Percentiles rank a stretch among this genome's conserved stretches.
phyloP scores from a whole-genome alignment of 768 basidiomycete species.

The Lactarius quietus region DNA sequence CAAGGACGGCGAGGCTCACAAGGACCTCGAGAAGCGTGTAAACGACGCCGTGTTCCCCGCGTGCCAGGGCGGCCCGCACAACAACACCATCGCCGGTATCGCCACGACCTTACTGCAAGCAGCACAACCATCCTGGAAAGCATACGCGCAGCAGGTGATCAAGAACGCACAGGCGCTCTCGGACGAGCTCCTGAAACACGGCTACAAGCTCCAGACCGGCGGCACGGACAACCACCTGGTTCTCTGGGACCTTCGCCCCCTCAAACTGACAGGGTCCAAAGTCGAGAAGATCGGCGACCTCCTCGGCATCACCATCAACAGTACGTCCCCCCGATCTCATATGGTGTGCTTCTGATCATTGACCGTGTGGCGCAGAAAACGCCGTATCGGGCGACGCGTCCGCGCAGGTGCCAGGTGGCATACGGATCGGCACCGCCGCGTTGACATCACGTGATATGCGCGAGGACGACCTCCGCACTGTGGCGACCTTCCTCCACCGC shows the following conservation, averaged over 20 bases:
- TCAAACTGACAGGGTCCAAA: conserved; percentile 96
- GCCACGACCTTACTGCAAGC: conserved; percentile 93
- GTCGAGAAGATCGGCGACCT: conserved; percentile 98
- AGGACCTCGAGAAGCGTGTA: conserved; percentile 93
- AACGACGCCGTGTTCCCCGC: conserved; percentile 99
- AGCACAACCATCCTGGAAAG: conserved; percentile 82
- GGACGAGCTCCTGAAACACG: conserved; percentile 62
- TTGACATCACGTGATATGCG: conserved; percentile 93
- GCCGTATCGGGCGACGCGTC: conserved; percentile 96
- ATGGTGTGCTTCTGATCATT: too few species aligned
- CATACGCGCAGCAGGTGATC: conserved; percentile 93
- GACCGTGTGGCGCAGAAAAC: too few species aligned
- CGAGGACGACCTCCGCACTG: conserved; percentile 80
- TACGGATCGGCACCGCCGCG: conserved; percentile 92
- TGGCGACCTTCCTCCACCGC: conserved; percentile 91
- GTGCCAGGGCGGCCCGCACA: conserved; percentile 99
- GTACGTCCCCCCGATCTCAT: conserved; percentile 42
- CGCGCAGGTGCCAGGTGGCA: conserved; percentile 94
- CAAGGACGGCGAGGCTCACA: conserved; percentile 75
- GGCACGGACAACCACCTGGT: conserved; percentile 98
- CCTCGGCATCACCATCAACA: conserved; percentile 95
- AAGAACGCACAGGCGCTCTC: conserved; percentile 81
- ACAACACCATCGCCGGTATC: conserved; percentile 96
- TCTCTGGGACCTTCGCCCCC: conserved; percentile 94
- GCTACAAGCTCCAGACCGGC: conserved; percentile 94